Evolutionary conservation across 371 early-diverging fungal species (phyloP), one percentile per base, ranked within the genome.

Genomic region (Mortierella sp.): DNA sequence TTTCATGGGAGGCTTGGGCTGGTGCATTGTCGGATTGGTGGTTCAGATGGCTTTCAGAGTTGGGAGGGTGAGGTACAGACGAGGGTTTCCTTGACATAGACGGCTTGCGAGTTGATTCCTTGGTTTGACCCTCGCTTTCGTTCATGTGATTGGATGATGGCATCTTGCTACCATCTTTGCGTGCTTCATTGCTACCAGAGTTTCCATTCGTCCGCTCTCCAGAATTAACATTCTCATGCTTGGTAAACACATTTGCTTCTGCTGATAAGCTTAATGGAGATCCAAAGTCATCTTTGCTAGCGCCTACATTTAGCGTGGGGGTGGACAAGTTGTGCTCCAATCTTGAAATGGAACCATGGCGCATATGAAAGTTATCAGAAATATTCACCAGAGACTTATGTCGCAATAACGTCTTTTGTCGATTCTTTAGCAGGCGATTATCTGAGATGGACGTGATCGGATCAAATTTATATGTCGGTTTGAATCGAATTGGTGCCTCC

Each of bases 401-500:
- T 15, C 74, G 64, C 11, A 13, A 22, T 10, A 73, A 21, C 2
- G 74, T 45, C 36, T 32, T 52, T 47, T 63, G 61, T 24, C 72
- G 68, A 22, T 36, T 65, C 21, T 58, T 58, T 15, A 55, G 68
- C 1, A 77, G n/a, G 41, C 55, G 53, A 43, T 28, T 60, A 59
- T 63, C 63, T 3, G 78, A 63, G 19, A 57, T 0, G 16, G 69
- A 66, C 4, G 83, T 78, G 53, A 78, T 59, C 9, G 87, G 82
- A 77, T 94, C 94, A 76, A 91, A 92, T 77, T 97, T 97, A 88
- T 94, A 97, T 0, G 97, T 96, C 16, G 97, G 97, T 24, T 84
- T 86, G 77, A 97, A 97, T 2, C 73, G 69, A 47, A 97, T 95
- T n/a, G 89, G 89, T n/a, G 87, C 89, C 79, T 97, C 97, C 41